These are phyloP conservation scores for Ocimum tenuiflorum DNA, from an alignment of 257 asterid species.

Conservation along the genomic window DNA sequence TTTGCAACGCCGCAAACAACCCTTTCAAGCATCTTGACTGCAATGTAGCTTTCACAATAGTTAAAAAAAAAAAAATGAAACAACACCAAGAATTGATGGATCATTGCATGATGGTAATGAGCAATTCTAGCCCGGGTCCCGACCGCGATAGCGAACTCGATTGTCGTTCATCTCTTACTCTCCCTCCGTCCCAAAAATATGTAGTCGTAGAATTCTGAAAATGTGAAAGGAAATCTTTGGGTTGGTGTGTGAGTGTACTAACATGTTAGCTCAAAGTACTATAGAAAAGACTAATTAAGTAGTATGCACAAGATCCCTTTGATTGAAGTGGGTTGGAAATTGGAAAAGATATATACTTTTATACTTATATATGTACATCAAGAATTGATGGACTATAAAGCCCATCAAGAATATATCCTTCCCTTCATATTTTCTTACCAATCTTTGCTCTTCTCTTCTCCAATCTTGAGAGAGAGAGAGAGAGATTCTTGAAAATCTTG, in stretches of 20 bases:
- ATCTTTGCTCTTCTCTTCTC: conserved; percentile 4
- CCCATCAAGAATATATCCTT: neutral
- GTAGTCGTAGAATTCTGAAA: conserved; percentile 20
- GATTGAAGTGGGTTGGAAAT: neutral
- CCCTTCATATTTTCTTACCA: conserved; percentile 34
- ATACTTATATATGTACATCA: neutral
- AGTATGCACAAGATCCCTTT: neutral
- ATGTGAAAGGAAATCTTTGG: neutral
- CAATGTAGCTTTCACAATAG: conserved; percentile 15
- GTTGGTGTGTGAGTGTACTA: conserved; percentile 3
- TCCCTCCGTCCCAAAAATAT: conserved; percentile 17
- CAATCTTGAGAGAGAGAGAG: neutral
- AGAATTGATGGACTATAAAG: neutral
- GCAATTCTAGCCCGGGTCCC: neutral
- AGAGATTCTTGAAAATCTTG: neutral
- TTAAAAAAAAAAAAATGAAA: conserved; percentile 20
- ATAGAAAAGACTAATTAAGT: neutral
- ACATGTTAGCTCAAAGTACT: conserved; percentile 12
- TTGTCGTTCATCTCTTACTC: neutral
- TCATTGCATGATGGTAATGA: neutral
- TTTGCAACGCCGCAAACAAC: conserved; percentile 14
- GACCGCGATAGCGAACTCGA: neutral
- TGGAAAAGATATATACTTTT: neutral
- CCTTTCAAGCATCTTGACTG: conserved; percentile 6
- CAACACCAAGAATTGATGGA: conserved; percentile 19